Base-by-base conservation (phyloP, 331 rosid genomes). In the Malus hybrid region DNA sequence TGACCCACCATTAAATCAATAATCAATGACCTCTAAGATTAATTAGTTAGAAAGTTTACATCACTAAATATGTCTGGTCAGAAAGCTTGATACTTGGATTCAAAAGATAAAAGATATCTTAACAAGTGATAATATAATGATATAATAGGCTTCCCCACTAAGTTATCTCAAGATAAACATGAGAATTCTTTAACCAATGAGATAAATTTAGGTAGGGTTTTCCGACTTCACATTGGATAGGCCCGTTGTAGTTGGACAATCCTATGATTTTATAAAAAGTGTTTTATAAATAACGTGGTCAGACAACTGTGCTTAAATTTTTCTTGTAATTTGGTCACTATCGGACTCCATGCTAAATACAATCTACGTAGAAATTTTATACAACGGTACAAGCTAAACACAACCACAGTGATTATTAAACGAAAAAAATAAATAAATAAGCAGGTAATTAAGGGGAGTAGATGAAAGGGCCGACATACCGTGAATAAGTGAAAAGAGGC, bases 401-500 rank as follows among this genome's bases (percentile, higher is more conserved):
- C 66, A 27, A 18, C 19, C 4, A 7, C 8, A 59, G 12, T n/a
- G 15, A 10, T 15, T 28, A 7, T 1, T 60, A 39, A 33, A 57
- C 14, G 6, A 63, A 61, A 28, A 1, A 19, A 46, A 18, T 10
- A 2, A 55, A 29, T 32, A 44, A 62, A 33, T 6, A 8, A 20
- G 32, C 39, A 59, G 54, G 18, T 60, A 22, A 73, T 13, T 2
- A 33, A 55, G 14, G 14, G n/a, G 3, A 9, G 50, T 4, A 4
- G 29, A 15, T n/a, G 2, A 24, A 20, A 50, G 8, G 13, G 2
- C 61, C 28, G 2, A 61, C 81, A 18, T 88, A 93, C 98, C 97
- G 31, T 93, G 98, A 76, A 93, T 71, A 19, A 93, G 97, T 36
- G 98, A 93, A 87, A 90, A 93, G 69, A 93, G 98, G 79, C 97